phyloP scores from a whole-genome alignment of 164 flowering plant species.

The Berberis vulgaris region DNA sequence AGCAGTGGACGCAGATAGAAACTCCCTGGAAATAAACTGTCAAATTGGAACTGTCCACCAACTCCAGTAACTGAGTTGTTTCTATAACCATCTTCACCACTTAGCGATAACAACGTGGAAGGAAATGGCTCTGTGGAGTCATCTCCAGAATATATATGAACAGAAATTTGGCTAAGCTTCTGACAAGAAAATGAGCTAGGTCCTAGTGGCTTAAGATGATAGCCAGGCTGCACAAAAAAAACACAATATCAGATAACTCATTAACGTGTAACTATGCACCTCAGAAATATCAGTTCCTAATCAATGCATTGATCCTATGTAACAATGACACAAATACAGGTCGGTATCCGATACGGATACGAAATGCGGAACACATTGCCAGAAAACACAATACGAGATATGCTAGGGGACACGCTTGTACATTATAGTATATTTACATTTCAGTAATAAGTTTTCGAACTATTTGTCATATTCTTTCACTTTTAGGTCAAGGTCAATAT shows the following conservation, averaged over 20 bases:
- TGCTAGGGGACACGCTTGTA: too few species aligned
- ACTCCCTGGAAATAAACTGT: conserved; percentile 83
- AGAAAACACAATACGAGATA: too few species aligned
- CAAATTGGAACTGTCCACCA: conserved; percentile 76
- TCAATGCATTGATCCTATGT: too few species aligned
- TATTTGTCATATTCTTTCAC: too few species aligned
- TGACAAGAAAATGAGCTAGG: conserved; percentile 77
- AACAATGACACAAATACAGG: too few species aligned
- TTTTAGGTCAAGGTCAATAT: too few species aligned
- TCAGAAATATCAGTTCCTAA: too few species aligned
- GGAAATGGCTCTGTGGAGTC: conserved; percentile 63
- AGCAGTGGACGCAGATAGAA: conserved; percentile 92
- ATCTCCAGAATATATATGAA: conserved; percentile 47
- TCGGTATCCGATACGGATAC: too few species aligned
- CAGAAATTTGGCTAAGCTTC: conserved; percentile 87
- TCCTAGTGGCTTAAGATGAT: conserved; percentile 69
- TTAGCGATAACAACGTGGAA: conserved; percentile 74
- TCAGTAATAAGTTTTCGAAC: too few species aligned
- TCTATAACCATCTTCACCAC: conserved; percentile 96
- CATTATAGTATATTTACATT: too few species aligned
- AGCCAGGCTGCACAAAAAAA: conserved; percentile 70
- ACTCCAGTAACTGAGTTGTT: conserved; percentile 68
- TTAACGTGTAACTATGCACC: too few species aligned
- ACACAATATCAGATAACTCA: conserved; percentile 10
- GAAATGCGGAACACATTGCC: too few species aligned